Percentiles rank a stretch among this genome's conserved stretches.
Evolutionary conservation across 2,329 filamentous ascomycete genomes (phyloP).

Genomic region (Didymella keratinophila): DNA sequence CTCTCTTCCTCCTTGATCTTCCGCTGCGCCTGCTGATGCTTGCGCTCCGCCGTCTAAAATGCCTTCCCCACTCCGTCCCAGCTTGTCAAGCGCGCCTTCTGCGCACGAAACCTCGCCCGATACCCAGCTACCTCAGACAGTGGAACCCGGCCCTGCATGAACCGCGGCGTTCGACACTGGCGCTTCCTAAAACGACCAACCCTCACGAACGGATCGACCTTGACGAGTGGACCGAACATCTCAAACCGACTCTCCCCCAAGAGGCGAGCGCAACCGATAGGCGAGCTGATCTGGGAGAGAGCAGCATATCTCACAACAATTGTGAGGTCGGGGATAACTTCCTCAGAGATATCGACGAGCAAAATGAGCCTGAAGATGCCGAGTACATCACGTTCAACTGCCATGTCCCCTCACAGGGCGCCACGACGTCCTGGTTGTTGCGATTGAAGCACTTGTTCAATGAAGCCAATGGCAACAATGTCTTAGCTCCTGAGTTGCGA

Average conservation of each 20-base stretch:
- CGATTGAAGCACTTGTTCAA: constrained; percentile 28
- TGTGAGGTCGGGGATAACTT: neutral
- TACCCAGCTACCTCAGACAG: constrained; percentile 32
- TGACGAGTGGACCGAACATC: neutral
- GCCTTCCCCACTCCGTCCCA: constrained; percentile 29
- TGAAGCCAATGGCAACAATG: constrained; percentile 18
- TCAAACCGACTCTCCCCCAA: neutral
- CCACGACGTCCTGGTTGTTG: neutral
- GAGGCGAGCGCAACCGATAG: neutral
- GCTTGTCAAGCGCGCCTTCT: constrained; percentile 31
- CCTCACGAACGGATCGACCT: neutral
- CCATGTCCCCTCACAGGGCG: neutral
- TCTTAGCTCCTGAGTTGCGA: constrained; percentile 7
- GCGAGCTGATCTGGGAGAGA: neutral
- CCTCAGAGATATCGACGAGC: neutral
- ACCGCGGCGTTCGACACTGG: constrained; percentile 1
- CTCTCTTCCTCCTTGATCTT: neutral
- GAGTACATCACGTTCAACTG: neutral
- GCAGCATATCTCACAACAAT: too few relatives aligned
- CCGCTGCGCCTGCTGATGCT: constrained; percentile 34
- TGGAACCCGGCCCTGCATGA: constrained; percentile 42
- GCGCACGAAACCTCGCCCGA: constrained; percentile 34
- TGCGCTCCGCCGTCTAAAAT: constrained; percentile 32
- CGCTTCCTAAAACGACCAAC: constrained; percentile 1
- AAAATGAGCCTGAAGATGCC: neutral